A percentile compares a stretch with the other conserved stretches of the same genome.
These are phyloP conservation scores for Solanum pimpinellifolium DNA, from an alignment of 257 asterid genomes.

Conservation along the genomic window DNA sequence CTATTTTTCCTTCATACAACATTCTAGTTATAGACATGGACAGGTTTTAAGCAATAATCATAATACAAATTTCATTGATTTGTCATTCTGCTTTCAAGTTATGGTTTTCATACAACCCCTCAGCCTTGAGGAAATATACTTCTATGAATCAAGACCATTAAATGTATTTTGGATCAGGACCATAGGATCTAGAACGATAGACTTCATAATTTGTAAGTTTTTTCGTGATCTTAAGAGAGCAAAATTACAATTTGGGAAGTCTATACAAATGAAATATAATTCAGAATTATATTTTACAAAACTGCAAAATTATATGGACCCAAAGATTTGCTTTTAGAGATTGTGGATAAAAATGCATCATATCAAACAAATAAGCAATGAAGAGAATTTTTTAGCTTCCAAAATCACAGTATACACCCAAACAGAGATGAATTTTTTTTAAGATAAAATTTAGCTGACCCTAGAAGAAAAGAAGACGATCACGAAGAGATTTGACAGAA, in stretches of 20 bases:
- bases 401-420: too few relatives aligned
- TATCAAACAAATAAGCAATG: too few relatives aligned
- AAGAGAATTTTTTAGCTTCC: too few relatives aligned
- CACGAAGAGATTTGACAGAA: neutral
- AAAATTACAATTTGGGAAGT: neutral
- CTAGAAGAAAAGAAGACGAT: too few relatives aligned
- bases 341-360: neutral
- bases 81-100: neutral
- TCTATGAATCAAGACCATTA: neutral
- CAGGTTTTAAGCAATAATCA: neutral
- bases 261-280: neutral
- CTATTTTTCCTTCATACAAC: neutral
- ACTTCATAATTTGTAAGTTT: neutral
- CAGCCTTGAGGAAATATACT: neutral
- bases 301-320: neutral
- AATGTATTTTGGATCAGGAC: neutral
- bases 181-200: neutral
- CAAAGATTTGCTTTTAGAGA: neutral
- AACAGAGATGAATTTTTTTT: too few relatives aligned
- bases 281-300: neutral
- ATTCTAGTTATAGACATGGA: neutral
- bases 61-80: neutral
- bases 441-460: too few relatives aligned
- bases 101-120: neutral
- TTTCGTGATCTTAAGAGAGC: neutral